Evolutionary conservation across 2,329 filamentous ascomycete genomes (phyloP).

Genomic region (Pseudonectria buxi): DNA sequence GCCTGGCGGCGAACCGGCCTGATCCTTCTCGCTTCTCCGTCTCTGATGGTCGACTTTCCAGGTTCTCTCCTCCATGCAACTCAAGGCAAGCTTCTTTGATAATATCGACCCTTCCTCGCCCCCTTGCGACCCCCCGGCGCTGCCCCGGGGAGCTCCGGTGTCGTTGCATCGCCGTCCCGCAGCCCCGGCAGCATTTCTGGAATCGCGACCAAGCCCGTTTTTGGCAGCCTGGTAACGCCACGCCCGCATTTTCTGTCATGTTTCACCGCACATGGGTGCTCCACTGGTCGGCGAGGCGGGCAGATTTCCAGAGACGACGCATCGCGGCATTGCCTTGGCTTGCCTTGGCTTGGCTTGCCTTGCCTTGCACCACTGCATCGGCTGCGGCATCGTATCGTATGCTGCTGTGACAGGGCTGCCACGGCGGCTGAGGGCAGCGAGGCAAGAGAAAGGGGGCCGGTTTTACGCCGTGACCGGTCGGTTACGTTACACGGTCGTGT

Average conservation of each 20-base stretch:
- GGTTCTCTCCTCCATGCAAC: too few relatives aligned
- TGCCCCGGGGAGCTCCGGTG: neutral
- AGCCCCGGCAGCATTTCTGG: conserved; percentile 1
- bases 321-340: conserved; percentile 3
- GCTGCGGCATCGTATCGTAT: conserved; percentile 17
- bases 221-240: conserved; percentile 10
- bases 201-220: conserved; percentile 19
- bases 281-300: neutral
- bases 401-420: conserved; percentile 5
- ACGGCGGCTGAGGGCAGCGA: too few relatives aligned
- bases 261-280: neutral
- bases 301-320: too few relatives aligned
- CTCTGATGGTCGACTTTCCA: too few relatives aligned
- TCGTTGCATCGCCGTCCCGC: too few relatives aligned
- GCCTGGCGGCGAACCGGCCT: too few relatives aligned
- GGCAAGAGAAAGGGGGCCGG: neutral
- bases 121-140: neutral
- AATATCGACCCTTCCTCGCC: neutral
- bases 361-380: conserved; percentile 14
- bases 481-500: too few relatives aligned
- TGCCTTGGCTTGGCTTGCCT: conserved; percentile 8
- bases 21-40: too few relatives aligned
- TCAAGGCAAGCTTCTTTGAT: too few relatives aligned
- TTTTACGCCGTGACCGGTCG: too few relatives aligned
- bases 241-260: conserved; percentile 4